These are phyloP conservation scores for Mucor lusitanicus DNA, from an alignment of 371 early-diverging fungal genomes.

Conservation along the genomic window DNA sequence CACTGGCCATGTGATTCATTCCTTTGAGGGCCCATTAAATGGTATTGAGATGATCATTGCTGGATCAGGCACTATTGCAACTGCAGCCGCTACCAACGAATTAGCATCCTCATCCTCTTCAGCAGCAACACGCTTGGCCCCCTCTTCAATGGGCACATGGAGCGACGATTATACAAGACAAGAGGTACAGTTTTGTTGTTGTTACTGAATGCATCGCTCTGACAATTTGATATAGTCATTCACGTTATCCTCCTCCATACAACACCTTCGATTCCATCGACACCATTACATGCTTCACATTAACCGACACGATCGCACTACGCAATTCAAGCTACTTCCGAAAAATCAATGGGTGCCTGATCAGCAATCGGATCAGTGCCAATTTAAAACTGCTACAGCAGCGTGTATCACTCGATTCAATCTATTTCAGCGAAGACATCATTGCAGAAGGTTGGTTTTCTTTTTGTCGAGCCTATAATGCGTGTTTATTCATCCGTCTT, in stretches of 20 bases:
- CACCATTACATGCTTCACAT: slow-evolving; percentile 19
- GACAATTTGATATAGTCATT: neutral
- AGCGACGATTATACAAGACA: neutral
- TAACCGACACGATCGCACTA: slow-evolving; percentile 3
- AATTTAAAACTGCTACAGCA: slow-evolving; percentile 5
- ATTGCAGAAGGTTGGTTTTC: slow-evolving; percentile 26
- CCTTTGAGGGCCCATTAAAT: slow-evolving; percentile 18
- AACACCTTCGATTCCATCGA: neutral
- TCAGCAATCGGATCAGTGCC: slow-evolving; percentile 12
- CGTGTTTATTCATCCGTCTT: neutral
- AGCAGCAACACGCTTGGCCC: neutral
- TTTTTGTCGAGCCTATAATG: neutral
- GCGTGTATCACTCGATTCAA: slow-evolving; percentile 18
- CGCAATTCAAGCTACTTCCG: slow-evolving; percentile 16
- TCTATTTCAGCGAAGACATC: slow-evolving; percentile 26
- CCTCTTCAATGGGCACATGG: neutral
- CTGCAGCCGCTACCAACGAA: neutral
- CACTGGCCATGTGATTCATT: slow-evolving; percentile 21
- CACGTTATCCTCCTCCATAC: neutral
- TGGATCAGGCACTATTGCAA: slow-evolving; percentile 19
- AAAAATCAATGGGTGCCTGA: slow-evolving; percentile 22
- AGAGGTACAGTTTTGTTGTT: neutral
- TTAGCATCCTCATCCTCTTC: neutral
- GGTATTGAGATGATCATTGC: slow-evolving; percentile 24
- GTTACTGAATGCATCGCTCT: neutral